Evolutionary conservation across 495 filamentous ascomycete genomes (phyloP), one percentile per base, ranked within the genome.

Genomic region (Corynascus novoguineensis): DNA sequence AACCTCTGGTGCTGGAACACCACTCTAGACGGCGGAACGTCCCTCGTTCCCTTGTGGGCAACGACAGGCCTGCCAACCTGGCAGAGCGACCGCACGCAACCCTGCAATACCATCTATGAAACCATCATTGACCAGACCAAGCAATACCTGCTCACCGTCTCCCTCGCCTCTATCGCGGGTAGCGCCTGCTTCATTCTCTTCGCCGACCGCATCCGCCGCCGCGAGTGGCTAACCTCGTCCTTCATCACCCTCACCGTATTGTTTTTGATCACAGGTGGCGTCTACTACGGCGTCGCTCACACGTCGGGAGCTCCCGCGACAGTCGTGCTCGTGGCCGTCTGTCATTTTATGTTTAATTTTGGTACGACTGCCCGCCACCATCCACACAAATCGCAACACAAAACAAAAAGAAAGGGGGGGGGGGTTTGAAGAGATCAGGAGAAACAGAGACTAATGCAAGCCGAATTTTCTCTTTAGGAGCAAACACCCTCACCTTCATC

Each of bases 401-500:
- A 25, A n/a, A 45, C 8, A 25, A 12, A 12, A 4, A 44, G 19
- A 42, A 24, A n/a, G n/a, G n/a, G n/a, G n/a, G n/a, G n/a, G n/a
- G n/a, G n/a, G n/a, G n/a, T n/a, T n/a, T n/a, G n/a, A n/a, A n/a
- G n/a, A n/a, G n/a, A n/a, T n/a, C n/a, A n/a, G n/a, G n/a, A n/a
- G n/a, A 42, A 42, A 38, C 38, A 41, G n/a, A n/a, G n/a, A 41
- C 38, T 21, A 41, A 19, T 19, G 0, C 38, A 19, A 22, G 0
- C 15, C 15, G 5, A n/a, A n/a, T 8, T n/a, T 27, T 15, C 24
- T 17, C 22, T 3, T n/a, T 29, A 72, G 70, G 89, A 2, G 90
- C 91, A 42, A 96, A 95, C 71, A 82, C 86, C 27, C 92, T 89
- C 4, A 95, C 90, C 10, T 95, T 95, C 80, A 87, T 96, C 62